Conservation (phyloP, 78 protist genomes). For the Tieghemostelium lacteum region DNA sequence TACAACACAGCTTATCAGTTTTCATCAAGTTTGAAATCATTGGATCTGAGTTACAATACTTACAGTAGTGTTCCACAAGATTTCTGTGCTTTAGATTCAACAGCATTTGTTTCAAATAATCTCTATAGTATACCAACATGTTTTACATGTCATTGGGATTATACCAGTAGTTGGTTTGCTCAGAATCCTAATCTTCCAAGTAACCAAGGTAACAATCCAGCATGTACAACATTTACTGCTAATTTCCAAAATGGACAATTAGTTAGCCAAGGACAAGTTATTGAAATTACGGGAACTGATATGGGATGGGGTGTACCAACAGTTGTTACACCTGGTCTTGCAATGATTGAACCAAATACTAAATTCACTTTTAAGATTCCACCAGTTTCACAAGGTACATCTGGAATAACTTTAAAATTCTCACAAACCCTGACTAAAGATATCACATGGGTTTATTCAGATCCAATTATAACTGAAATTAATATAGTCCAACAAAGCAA, state of each 20-base stretch:
- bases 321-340: background rate
- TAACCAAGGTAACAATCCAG: background rate
- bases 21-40: too few species aligned
- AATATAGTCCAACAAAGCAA: background rate
- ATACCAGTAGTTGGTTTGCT: background rate
- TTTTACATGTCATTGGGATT: conserved; percentile 2
- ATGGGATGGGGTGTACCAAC: conserved; percentile 4
- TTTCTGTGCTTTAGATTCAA: too few species aligned
- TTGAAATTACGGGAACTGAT: conserved; percentile 1
- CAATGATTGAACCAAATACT: background rate
- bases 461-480: background rate
- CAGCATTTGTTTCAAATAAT: too few species aligned
- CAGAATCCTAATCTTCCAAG: background rate
- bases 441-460: background rate
- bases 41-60: too few species aligned
- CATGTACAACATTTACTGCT: background rate
- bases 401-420: background rate
- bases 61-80: too few species aligned
- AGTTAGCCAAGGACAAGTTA: background rate
- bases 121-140: conserved; percentile 2
- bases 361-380: background rate
- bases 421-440: background rate
- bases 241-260: too few species aligned
- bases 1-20: too few species aligned
- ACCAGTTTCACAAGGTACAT: background rate